Evolutionary conservation across 352 stramenopile species (phyloP), one percentile per base, ranked within the genome.

Genomic region (Pythium pyrilobum): DNA sequence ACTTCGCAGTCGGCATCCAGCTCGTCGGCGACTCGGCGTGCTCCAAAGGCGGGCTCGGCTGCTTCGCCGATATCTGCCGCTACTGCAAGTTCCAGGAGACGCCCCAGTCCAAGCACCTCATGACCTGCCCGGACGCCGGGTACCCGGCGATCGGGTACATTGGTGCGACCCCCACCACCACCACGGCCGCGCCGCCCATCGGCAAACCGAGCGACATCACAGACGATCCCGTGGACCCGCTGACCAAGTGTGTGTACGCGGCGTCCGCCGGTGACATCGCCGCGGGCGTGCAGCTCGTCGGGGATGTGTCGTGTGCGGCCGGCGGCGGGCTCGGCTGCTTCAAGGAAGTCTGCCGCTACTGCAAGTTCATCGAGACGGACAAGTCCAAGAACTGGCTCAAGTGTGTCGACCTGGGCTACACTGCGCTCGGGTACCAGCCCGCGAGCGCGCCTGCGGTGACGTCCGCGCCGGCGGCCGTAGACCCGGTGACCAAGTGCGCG

Each of bases 21-120:
- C 63, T 46, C 8, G 43, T 78, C 29, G 50, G 52, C 6, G 66
- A 77, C 42, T 43, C 39, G 1, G 38, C 56, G 8, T 77, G 68
- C n/a, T 40, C 31, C 25, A 42, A 20, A n/a, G 68, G 68, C 33
- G 68, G 68, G 0, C 54, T 77, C 23, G 69, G 69, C 1, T 77
- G 69, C 52, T 71, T 62, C 57, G 65, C 54, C 39, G 48, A 64
- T 32, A 48, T 63, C 40, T 77, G 69, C 46, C 66, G 69, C 24
- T 72, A 50, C 16, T 77, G 69, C 57, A 77, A 72, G 47, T n/a
- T 61, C n/a, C 13, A 63, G 2, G 63, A 69, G 16, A 70, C 65
- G 0, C 59, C 63, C 10, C 54, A n/a, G 53, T 77, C 69, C 12
- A 37, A 53, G 11, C 18, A 56, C 3, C 62, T 72, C 13, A 43